Percentiles rank a stretch among this genome's conserved stretches.
Conservation (phyloP, 2,329 filamentous ascomycete species). For the Fusarium nematophilum region DNA sequence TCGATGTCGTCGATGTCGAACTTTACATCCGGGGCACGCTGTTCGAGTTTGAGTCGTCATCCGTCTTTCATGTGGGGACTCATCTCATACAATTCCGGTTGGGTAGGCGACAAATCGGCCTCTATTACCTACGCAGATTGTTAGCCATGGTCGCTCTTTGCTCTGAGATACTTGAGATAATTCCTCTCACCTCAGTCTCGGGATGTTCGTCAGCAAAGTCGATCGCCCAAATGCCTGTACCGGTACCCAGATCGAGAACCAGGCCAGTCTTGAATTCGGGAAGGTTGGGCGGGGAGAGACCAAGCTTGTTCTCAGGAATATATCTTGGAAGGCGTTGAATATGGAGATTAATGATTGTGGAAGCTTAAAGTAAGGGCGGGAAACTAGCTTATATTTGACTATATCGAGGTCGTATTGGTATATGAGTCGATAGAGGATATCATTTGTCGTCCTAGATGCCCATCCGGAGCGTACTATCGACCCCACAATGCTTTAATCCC, state of each 20-base stretch:
- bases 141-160: neutral
- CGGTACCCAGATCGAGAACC: conserved; percentile 21
- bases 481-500: too few species aligned
- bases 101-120: neutral
- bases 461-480: too few species aligned
- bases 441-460: too few species aligned
- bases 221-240: conserved; percentile 24
- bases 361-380: too few species aligned
- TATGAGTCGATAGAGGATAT: too few species aligned
- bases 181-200: neutral
- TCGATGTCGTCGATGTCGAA: conserved; percentile 7
- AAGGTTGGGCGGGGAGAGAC: conserved; percentile 12
- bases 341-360: too few species aligned
- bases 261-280: neutral
- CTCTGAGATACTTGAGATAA: accelerated
- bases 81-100: conserved; percentile 1
- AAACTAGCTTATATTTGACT: too few species aligned
- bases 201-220: conserved; percentile 25
- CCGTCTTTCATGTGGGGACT: neutral
- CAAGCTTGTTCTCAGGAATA: conserved; percentile 11
- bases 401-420: too few species aligned
- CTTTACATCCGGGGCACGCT: neutral
- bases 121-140: neutral
- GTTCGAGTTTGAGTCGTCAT: neutral
- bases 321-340: too few species aligned